Percentiles rank a stretch among this genome's conserved stretches.
These are phyloP conservation scores for Emmonsiellopsis sp. DNA, from an alignment of 2,329 filamentous ascomycete genomes.

Conservation along the genomic window DNA sequence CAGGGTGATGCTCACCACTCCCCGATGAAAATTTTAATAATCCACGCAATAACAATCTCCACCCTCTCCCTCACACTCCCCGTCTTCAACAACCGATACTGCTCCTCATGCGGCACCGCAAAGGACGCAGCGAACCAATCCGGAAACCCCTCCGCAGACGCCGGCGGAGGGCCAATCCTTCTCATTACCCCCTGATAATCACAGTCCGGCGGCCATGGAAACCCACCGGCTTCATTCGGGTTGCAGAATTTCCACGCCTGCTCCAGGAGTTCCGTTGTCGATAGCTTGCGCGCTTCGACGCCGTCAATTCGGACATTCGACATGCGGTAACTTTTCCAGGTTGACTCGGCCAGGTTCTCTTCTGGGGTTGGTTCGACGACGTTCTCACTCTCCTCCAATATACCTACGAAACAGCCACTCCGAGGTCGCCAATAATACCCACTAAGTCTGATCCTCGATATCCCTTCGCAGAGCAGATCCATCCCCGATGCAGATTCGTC, in stretches of 20 bases:
- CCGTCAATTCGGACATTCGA: no score
- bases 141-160: conserved; percentile 67
- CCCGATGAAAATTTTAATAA: conserved; percentile 59
- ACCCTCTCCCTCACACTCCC: conserved; percentile 70
- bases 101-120: conserved; percentile 67
- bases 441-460: no score
- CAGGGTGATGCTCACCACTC: conserved; percentile 53
- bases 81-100: conserved; percentile 65
- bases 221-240: conserved; percentile 59
- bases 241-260: conserved; percentile 58
- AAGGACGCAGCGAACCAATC: conserved; percentile 86
- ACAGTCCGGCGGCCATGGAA: conserved; percentile 58
- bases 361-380: conserved; percentile 5
- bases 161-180: conserved; percentile 68
- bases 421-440: no score
- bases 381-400: no score
- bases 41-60: conserved; percentile 76
- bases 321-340: conserved; percentile 3
- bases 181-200: conserved; percentile 56
- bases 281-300: neutral
- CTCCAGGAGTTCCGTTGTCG: conserved; percentile 48
- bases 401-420: no score
- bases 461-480: no score
- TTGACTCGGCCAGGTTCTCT: neutral
- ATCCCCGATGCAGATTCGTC: no score